Conservation (phyloP, 1,284 basidiomycete genomes). For the Ganoderma meredithae region DNA sequence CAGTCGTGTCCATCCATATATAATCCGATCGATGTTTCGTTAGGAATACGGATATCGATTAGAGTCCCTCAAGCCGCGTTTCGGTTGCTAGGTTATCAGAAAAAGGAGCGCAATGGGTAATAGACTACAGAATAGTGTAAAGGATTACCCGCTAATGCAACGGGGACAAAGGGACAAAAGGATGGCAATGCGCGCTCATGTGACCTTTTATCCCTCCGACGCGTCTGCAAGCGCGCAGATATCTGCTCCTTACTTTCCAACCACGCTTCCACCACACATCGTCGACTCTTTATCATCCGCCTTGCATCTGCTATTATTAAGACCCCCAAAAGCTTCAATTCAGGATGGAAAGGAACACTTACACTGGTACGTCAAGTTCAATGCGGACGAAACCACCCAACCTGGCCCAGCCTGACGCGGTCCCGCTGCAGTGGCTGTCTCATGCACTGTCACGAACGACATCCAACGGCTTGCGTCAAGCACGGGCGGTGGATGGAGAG, state of each 20-base stretch:
- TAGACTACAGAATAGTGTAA: not conserved
- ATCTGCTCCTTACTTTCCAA: conserved; percentile 2
- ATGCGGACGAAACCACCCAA: not conserved
- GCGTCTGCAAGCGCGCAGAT: conserved; percentile 1
- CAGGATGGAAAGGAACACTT: not conserved
- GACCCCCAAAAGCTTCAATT: not conserved
- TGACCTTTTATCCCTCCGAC: conserved; percentile 1
- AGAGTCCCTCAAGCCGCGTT: not conserved
- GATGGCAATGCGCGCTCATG: conserved; percentile 3
- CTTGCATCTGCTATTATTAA: no score
- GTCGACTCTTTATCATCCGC: not conserved
- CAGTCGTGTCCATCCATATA: not conserved
- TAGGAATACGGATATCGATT: not conserved
- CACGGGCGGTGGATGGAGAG: not conserved
- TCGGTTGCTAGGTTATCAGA: not conserved
- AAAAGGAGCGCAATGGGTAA: not conserved
- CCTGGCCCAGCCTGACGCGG: not conserved
- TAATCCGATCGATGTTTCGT: not conserved
- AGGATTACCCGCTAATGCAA: not conserved
- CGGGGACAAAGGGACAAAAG: not conserved
- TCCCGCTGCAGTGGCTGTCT: not conserved
- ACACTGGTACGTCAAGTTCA: not conserved
- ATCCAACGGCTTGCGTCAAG: not conserved
- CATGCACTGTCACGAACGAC: not conserved
- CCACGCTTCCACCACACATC: not conserved